Percentiles rank a stretch among this genome's conserved stretches.
These are phyloP conservation scores for Chlamydomonas sp. DNA, from an alignment of 139 green algal species.

Conservation along the genomic window DNA sequence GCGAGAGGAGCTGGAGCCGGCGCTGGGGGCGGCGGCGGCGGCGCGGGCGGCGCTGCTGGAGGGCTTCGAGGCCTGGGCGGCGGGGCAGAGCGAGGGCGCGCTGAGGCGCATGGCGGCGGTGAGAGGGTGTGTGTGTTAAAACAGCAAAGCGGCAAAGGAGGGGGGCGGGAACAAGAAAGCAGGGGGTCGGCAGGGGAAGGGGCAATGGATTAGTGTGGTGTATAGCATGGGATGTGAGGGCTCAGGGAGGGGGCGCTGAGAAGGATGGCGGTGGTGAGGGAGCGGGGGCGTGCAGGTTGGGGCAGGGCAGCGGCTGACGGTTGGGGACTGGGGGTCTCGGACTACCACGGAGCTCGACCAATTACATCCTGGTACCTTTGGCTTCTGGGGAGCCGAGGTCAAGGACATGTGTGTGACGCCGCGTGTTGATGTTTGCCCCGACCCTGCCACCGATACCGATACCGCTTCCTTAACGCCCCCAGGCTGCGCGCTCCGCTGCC, in stretches of 20 bases:
- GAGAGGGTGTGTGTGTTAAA: neutral
- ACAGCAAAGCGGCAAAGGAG: too few species aligned
- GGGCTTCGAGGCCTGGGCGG: slow-evolving; percentile 70
- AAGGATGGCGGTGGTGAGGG: too few species aligned
- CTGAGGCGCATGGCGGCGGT: slow-evolving; percentile 27
- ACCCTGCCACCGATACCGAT: too few species aligned
- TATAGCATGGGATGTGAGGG: too few species aligned
- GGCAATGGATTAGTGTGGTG: neutral
- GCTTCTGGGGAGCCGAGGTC: too few species aligned
- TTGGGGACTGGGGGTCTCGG: too few species aligned
- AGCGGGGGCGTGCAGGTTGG: too few species aligned
- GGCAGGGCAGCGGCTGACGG: too few species aligned
- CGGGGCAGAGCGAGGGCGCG: slow-evolving; percentile 23
- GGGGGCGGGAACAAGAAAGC: neutral
- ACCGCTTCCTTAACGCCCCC: too few species aligned
- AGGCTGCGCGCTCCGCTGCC: neutral
- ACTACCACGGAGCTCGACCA: neutral
- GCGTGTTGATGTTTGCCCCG: too few species aligned
- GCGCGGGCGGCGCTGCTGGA: slow-evolving; percentile 64
- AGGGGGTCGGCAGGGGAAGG: neutral
- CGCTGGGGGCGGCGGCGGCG: slow-evolving; percentile 46
- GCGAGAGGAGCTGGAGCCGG: slow-evolving; percentile 47
- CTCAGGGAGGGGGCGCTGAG: neutral
- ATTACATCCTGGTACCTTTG: neutral
- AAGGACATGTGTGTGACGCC: too few species aligned